Conservation (phyloP, 202 grass and related monocot genomes). For the Musa balbisiana region DNA sequence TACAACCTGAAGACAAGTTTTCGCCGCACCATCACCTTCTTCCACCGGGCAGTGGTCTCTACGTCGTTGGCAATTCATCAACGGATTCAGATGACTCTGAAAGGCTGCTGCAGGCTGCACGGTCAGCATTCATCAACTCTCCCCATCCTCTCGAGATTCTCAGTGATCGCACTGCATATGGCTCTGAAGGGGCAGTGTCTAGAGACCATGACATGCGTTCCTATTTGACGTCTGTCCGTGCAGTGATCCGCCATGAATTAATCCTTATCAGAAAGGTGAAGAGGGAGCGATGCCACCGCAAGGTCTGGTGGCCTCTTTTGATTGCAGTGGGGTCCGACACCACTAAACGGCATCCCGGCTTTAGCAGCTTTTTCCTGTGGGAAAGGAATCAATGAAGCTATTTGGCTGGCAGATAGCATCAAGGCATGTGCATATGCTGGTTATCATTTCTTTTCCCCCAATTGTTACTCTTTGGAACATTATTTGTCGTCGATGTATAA, state of each 20-base stretch:
- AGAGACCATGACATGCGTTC: constrained; percentile 82
- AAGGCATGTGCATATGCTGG: neutral
- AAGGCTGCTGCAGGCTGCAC: constrained; percentile 40
- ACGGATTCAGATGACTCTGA: constrained; percentile 18
- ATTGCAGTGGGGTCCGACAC: neutral
- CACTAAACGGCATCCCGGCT: neutral
- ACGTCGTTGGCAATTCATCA: constrained; percentile 31
- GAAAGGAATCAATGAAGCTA: neutral
- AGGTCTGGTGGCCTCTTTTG: constrained; percentile 49
- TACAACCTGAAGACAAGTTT: constrained; percentile 71
- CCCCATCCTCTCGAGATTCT: constrained; percentile 87
- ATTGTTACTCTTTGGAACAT: neutral
- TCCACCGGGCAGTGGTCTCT: constrained; percentile 61
- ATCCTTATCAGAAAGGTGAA: constrained; percentile 34
- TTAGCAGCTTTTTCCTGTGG: neutral
- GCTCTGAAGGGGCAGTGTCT: constrained; percentile 52
- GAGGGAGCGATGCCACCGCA: constrained; percentile 26
- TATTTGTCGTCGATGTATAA: neutral
- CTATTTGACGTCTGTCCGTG: constrained; percentile 58
- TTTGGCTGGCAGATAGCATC: neutral
- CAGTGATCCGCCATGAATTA: constrained; percentile 54
- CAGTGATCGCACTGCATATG: constrained; percentile 59
- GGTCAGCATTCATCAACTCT: constrained; percentile 73
- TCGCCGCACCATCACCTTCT: constrained; percentile 89
- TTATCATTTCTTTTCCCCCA: neutral